These are phyloP conservation scores for Malus asiatica DNA, from an alignment of 306 rosid genomes.

Conservation along the genomic window DNA sequence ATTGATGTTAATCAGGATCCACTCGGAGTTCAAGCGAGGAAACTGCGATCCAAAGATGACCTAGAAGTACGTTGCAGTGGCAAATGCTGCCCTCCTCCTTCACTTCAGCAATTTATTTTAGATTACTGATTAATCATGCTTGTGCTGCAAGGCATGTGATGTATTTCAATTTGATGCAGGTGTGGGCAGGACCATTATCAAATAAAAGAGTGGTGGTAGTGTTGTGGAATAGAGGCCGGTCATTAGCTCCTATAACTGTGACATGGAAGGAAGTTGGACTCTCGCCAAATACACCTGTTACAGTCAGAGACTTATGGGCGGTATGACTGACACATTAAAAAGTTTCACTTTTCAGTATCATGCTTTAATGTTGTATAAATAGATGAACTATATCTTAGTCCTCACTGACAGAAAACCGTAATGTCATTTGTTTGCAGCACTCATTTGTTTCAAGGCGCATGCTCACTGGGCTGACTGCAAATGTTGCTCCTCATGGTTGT, in stretches of 20 bases:
- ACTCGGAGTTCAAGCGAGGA: constrained; percentile 17
- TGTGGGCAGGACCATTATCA: constrained; percentile 27
- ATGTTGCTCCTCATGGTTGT: constrained; percentile 19
- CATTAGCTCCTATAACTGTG: constrained; percentile 1
- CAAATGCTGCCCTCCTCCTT: not conserved
- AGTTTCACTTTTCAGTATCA: not conserved
- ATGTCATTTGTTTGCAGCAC: constrained; percentile 8
- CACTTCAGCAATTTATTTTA: not conserved
- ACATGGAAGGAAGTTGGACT: constrained; percentile 18
- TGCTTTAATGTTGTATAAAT: no score
- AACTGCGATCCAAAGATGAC: constrained; percentile 3
- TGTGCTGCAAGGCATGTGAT: not conserved
- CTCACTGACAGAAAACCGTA: not conserved
- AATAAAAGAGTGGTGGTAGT: constrained; percentile 6
- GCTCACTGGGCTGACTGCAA: constrained; percentile 8
- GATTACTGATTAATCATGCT: not conserved
- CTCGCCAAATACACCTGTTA: not conserved
- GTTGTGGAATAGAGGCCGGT: constrained; percentile 11
- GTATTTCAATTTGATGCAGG: not conserved
- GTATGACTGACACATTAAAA: not conserved
- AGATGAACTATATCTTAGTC: not conserved
- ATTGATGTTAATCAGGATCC: constrained; percentile 22
- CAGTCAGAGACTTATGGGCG: constrained; percentile 11
- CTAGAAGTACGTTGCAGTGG: constrained; percentile 9
- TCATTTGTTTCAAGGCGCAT: constrained; percentile 9